A percentile compares a stretch with the other conserved stretches of the same genome.
phyloP scores from a whole-genome alignment of 345 rosid species.

The Eucalyptus grandis region DNA sequence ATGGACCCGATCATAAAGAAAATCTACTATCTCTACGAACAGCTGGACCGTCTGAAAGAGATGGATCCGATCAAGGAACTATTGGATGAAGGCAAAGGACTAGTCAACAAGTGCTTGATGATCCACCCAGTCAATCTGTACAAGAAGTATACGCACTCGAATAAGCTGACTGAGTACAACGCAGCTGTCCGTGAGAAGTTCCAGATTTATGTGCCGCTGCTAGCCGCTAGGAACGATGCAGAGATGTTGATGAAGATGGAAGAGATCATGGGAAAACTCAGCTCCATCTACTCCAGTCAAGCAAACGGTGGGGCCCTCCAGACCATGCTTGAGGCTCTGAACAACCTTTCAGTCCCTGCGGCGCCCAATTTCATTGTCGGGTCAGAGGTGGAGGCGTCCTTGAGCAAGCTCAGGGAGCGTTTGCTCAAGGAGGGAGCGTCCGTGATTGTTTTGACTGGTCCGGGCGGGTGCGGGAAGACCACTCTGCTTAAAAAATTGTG shows the following conservation, averaged over 20 bases:
- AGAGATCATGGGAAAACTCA: neutral
- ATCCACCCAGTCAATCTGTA: rapidly evolving
- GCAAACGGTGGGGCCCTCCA: neutral
- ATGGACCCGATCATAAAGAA: neutral
- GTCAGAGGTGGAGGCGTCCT: neutral
- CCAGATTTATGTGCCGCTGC: neutral
- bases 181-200: neutral
- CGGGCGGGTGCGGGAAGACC: neutral
- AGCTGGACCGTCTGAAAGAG: neutral
- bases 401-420: neutral
- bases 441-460: neutral
- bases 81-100: neutral
- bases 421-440: neutral
- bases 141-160: neutral
- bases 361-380: neutral
- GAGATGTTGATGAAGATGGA: neutral
- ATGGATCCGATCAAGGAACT: neutral
- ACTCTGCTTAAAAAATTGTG: neutral
- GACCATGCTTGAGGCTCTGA: neutral
- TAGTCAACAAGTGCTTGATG: neutral
- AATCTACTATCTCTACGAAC: rapidly evolving
- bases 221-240: rapidly evolving
- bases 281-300: neutral
- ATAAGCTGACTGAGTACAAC: neutral
- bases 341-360: neutral